Conservation (phyloP, 179 eudicot genomes). For the Carnegiea gigantea region DNA sequence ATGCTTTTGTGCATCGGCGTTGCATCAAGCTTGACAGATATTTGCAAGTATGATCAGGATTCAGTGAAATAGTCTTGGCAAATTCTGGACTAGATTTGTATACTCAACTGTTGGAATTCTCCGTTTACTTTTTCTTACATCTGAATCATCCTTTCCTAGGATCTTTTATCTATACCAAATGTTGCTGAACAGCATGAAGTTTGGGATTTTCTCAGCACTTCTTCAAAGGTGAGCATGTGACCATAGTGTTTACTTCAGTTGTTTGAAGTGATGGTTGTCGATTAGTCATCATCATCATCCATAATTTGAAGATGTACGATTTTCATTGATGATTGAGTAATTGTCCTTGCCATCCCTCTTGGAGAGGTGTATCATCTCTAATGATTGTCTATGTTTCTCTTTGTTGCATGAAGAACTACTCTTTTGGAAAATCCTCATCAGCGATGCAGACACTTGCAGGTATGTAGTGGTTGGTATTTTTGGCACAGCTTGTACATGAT, state of each 20-base stretch:
- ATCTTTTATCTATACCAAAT: conserved; percentile 92
- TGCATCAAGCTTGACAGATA: conserved; percentile 96
- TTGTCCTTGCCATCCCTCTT: neutral
- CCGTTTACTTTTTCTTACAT: conserved; percentile 16
- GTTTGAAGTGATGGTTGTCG: conserved; percentile 1
- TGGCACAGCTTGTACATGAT: neutral
- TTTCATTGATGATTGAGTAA: conserved; percentile 17
- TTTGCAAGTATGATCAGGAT: conserved; percentile 58
- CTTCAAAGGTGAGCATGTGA: conserved; percentile 70
- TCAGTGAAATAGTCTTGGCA: neutral
- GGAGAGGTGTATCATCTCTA: conserved; percentile 16
- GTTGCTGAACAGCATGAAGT: conserved; percentile 99
- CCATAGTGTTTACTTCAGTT: conserved; percentile 1
- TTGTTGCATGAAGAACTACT: conserved; percentile 64
- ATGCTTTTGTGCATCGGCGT: conserved; percentile 96
- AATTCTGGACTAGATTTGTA: neutral
- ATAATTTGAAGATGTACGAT: neutral
- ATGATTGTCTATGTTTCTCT: conserved; percentile 21
- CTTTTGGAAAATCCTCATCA: conserved; percentile 89
- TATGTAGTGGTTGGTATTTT: conserved; percentile 29
- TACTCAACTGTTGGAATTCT: conserved; percentile 13
- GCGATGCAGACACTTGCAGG: conserved; percentile 94
- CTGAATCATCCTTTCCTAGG: conserved; percentile 45
- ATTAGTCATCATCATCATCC: conserved; percentile 3
- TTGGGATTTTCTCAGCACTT: conserved; percentile 91